Evolutionary conservation across 2,329 filamentous ascomycete species (phyloP).

Genomic region (Fusarium compactum): DNA sequence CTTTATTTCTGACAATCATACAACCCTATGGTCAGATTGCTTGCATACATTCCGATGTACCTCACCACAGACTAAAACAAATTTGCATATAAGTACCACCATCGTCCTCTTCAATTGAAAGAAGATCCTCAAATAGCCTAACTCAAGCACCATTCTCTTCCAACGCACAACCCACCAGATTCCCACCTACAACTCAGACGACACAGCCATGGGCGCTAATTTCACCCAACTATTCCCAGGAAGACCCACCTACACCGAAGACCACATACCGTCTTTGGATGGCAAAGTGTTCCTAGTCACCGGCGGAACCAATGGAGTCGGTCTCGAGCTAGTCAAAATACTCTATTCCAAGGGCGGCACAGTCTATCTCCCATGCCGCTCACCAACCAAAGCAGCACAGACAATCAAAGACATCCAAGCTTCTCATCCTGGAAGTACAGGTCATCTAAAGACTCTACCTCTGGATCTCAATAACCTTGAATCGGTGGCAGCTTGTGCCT

Average conservation of each 20-base stretch:
- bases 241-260: slow-evolving; percentile 46
- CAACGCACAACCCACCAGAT: fast-evolving
- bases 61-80: background rate
- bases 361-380: background rate
- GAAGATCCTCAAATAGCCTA: fast-evolving
- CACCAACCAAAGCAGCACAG: background rate
- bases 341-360: fast-evolving
- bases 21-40: background rate
- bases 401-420: background rate
- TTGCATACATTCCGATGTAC: background rate
- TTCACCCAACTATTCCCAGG: slow-evolving; percentile 30
- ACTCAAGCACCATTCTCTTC: fast-evolving
- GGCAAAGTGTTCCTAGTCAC: background rate
- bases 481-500: background rate
- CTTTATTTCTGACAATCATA: background rate
- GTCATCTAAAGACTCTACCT: background rate
- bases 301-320: background rate
- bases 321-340: background rate
- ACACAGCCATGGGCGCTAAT: background rate
- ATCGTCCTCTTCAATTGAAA: fast-evolving
- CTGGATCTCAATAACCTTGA: background rate
- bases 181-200: fast-evolving
- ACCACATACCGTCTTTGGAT: background rate
- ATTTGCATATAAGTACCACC: background rate
- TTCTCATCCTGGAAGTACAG: background rate